These are phyloP conservation scores for Gynochthodes officinalis DNA, from an alignment of 257 asterid species.

Conservation along the genomic window DNA sequence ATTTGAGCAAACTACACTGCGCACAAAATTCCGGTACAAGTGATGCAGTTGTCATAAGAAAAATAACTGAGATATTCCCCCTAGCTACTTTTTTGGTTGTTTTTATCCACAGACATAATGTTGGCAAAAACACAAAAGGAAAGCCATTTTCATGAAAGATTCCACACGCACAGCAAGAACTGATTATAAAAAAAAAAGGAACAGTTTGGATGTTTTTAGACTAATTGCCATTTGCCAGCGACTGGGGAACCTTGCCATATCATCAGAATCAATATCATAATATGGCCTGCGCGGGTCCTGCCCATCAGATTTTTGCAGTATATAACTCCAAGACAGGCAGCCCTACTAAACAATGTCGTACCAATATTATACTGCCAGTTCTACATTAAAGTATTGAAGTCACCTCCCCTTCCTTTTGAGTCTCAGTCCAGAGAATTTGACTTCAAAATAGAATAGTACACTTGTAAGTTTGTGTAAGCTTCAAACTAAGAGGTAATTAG, in stretches of 20 bases:
- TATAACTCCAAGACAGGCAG: slow-evolving; percentile 44
- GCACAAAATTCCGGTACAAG: too few relatives aligned
- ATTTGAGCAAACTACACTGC: too few relatives aligned
- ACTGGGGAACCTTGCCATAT: slow-evolving; percentile 9
- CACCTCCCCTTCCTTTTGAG: too few relatives aligned
- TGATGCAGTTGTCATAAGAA: not conserved
- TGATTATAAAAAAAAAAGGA: too few relatives aligned
- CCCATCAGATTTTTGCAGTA: slow-evolving; percentile 39
- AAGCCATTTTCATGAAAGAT: slow-evolving; percentile 10
- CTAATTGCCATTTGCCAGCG: not conserved
- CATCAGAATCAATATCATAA: not conserved
- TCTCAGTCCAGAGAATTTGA: slow-evolving; percentile 44
- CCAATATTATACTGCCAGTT: not conserved
- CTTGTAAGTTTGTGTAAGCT: slow-evolving; percentile 6
- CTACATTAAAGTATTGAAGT: not conserved
- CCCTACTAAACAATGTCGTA: slow-evolving; percentile 5
- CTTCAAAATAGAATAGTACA: slow-evolving; percentile 18
- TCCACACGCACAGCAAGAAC: too few relatives aligned
- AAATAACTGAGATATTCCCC: not conserved
- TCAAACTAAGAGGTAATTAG: slow-evolving; percentile 31
- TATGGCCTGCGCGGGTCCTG: slow-evolving; percentile 33
- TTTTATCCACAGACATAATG: slow-evolving; percentile 17
- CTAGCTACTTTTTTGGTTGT: slow-evolving; percentile 9
- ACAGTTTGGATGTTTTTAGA: slow-evolving; percentile 4
- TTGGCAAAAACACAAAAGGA: slow-evolving; percentile 10